phyloP scores from a whole-genome alignment of 2,329 filamentous ascomycete genomes.

The Aureobasidium lini region DNA sequence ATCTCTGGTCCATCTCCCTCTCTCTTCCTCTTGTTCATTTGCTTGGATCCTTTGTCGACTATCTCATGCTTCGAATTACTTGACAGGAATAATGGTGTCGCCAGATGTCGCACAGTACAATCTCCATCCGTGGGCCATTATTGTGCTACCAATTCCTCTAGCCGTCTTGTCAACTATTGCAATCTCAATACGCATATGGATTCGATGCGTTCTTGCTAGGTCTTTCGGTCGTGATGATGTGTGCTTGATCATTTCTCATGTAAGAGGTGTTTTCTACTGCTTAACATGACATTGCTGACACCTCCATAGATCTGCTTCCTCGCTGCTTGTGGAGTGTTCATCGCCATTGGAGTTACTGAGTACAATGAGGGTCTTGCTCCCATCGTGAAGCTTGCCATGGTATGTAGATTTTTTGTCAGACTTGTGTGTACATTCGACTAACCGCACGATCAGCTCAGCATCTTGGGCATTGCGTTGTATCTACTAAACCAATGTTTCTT shows the following conservation, averaged over 20 bases:
- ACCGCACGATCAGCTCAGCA: not conserved
- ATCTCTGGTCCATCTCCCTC: not conserved
- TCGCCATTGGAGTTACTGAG: constrained; percentile 9
- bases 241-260: not conserved
- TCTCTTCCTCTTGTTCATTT: not conserved
- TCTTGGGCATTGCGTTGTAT: constrained; percentile 7
- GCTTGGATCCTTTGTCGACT: not conserved
- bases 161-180: not conserved
- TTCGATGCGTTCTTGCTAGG: not conserved
- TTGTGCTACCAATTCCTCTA: not conserved
- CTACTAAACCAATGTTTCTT: constrained; percentile 14
- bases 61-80: not conserved
- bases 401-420: not conserved
- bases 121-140: constrained; percentile 1
- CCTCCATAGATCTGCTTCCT: constrained; percentile 11
- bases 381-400: not conserved
- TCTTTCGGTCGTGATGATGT: constrained; percentile 6
- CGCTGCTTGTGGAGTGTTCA: constrained; percentile 5
- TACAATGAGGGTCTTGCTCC: constrained; percentile 8
- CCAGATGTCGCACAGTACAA: constrained; percentile 8
- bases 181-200: constrained; percentile 3
- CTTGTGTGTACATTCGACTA: not conserved
- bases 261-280: not conserved
- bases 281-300: not conserved
- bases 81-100: not conserved